Base-by-base conservation (phyloP, 2,329 filamentous ascomycete species). In the Ilyonectria mors-panacis region DNA sequence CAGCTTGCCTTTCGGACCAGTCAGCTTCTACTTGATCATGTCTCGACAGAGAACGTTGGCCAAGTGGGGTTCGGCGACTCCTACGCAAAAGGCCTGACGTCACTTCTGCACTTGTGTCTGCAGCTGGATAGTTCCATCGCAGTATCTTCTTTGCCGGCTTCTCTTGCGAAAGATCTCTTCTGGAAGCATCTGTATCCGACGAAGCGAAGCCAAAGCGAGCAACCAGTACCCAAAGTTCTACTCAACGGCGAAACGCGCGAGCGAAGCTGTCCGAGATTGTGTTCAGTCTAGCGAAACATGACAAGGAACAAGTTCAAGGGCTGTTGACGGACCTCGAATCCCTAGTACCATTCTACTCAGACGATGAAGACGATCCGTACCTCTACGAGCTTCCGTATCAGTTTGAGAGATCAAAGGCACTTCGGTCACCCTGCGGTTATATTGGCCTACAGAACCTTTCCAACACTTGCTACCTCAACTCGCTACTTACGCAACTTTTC, bases 391-490 rank as follows among this genome's bases (percentile, higher is more conserved):
- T 92, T 4, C 82, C 82, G 5, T 88, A 85, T 75, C 80, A 84
- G 53, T 92, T 93, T 68, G 93, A 95, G 57, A 86, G 91, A 37
- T 81, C 81, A 44, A 91, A 88, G 74, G 88, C 89, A 17, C 87
- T 97, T n/a, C 90, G 94, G 68, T 90, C 93, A 2, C 82, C 88
- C 1, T 93, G 93, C 69, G 94, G 94, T 21, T 97, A 97, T 78
- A 90, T 93, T n/a, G 96, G 96, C 1, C 81, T 99, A n/a, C 88
- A 88, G 63, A 99, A 99, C 75, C 87, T 98, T 17, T 96, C 94
- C 10, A 97, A 98, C 78, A 98, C 97, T 0, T 99, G 96, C 81
- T 99, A 99, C 78, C 88, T 98, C 77, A 99, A 99, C 78, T 98
- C 96, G 0, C 85, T 99, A 1, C 87, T 98, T 67, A 95, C 94